Evolutionary conservation across 129 eudicot species (phyloP), one percentile per base, ranked within the genome.

Genomic region (Mikania micrantha): DNA sequence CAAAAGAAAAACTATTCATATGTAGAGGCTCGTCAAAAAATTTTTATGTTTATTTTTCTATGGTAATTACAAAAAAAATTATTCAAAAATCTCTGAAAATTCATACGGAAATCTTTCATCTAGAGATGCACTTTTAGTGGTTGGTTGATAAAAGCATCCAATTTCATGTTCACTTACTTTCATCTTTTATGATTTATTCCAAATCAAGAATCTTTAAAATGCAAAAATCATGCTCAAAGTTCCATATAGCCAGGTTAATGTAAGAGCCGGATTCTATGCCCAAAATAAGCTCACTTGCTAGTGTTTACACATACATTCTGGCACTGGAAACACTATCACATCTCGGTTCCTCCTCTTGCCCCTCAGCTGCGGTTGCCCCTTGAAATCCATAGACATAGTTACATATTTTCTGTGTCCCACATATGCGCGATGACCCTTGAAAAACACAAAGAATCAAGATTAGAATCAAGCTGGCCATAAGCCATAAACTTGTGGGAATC

Each of bases 281-380:
- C 49, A 58, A 32, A 75, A 62, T 72, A 32, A 11, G 22, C 63
- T 47, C 21, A 22, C 24, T 28, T 6, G 40, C 62, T 68, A 77
- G 21, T 72, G 83, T 59, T 81, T 88, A 52, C 96, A 88, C 92
- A 88, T 85, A 62, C 96, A 88, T 57, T 88, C 92, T 3, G 92
- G 92, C 53, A 88, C 85, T 2, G 96, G 92, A 47, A 69, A 85
- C 1, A 86, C 85, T 45, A 77, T 70, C 42, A 88, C 90, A 67
- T 88, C 96, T 27, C 87, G 67, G 38, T 83, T 83, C 24, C 81
- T 78, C 80, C 74, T 81, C 19, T 73, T 82, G 60, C 50, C 68
- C 81, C 90, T 83, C 29, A 67, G 47, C 78, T 80, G 79, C 10
- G 85, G 89, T 47, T 85, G 85, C 77, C 96, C 96, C 29, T 38